Conservation (phyloP, 805 yeast species). For the Saccharomycodes ludwigii region DNA sequence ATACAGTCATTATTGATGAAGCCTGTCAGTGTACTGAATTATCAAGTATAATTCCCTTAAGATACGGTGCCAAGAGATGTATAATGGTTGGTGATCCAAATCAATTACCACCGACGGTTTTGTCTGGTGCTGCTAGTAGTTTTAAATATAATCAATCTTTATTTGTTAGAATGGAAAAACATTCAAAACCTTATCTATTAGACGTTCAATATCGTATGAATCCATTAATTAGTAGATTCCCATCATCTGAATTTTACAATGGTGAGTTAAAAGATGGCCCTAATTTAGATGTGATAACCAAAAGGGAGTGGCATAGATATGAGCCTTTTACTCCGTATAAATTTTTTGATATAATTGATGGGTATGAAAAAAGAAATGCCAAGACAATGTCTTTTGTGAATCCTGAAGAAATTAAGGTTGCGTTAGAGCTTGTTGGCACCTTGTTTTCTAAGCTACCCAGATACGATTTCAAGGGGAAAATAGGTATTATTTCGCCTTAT, state of each 20-base stretch:
- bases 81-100: constrained; percentile 98
- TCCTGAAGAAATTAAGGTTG: constrained; percentile 56
- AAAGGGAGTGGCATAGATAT: constrained; percentile 62
- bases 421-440: constrained; percentile 49
- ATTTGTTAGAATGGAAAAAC: constrained; percentile 83
- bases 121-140: constrained; percentile 77
- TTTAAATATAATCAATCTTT: constrained; percentile 79
- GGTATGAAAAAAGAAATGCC: constrained; percentile 52
- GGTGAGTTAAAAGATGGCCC: constrained; percentile 69
- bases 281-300: constrained; percentile 46
- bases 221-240: constrained; percentile 79
- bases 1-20: constrained; percentile 88
- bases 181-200: constrained; percentile 49
- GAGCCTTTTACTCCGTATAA: constrained; percentile 57
- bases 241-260: constrained; percentile 71
- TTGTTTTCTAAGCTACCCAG: constrained; percentile 37
- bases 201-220: constrained; percentile 97
- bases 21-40: constrained; percentile 96
- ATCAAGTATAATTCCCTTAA: constrained; percentile 79
- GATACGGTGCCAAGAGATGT: constrained; percentile 83
- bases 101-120: constrained; percentile 92
- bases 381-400: constrained; percentile 64
- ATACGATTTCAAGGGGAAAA: constrained; percentile 48
- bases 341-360: constrained; percentile 58
- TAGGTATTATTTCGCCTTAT: constrained; percentile 92